Base-by-base conservation (phyloP, 345 rosid species). In the Brassica juncea region DNA sequence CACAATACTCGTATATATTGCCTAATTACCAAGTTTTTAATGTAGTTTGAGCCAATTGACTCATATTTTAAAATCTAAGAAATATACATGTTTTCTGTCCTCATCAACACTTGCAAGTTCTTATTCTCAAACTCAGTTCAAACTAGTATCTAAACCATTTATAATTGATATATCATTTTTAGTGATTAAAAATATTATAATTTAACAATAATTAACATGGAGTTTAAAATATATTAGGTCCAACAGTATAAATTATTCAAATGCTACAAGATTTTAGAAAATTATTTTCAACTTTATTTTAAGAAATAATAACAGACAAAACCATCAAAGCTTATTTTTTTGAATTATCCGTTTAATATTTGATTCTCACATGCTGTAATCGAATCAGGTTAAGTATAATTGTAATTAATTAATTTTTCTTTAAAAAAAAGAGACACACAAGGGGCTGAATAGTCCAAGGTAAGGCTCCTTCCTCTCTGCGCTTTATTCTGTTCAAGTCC, bases 401-500 rank as follows among this genome's bases (percentile, higher is more conserved):
- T 21, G 32, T 14, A 8, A 66, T 27, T 6, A 23, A 65, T 72
- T 52, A 42, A 1, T 52, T 52, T n/a, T 44, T 60, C 23, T 42
- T 28, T 3, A 49, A 34, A 3, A 4, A 64, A 54, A 27, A 27
- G 35, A 60, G 16, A 16, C 25, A 9, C 68, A 69, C 4, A 21
- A 58, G 69, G 69, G 84, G 82, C 83, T 79, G 59, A 80, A 52
- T 71, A 70, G 81, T 77, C 75, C 52, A 30, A 77, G 25, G 31
- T 27, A 64, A 70, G 58, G 28, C 63, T 55, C 76, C 71, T 84
- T 65, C 60, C 83, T 79, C 80, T 68, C 30, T 80, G 75, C 91
- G 81, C 97, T 94, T 92, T 92, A 91, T 86, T 89, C 93, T 88
- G 93, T 91, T 89, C 91, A 89, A 91, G 88, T 82, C 82, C 74